Evolutionary conservation across 1,284 basidiomycete species (phyloP).

Genomic region (Tilletia horrida): DNA sequence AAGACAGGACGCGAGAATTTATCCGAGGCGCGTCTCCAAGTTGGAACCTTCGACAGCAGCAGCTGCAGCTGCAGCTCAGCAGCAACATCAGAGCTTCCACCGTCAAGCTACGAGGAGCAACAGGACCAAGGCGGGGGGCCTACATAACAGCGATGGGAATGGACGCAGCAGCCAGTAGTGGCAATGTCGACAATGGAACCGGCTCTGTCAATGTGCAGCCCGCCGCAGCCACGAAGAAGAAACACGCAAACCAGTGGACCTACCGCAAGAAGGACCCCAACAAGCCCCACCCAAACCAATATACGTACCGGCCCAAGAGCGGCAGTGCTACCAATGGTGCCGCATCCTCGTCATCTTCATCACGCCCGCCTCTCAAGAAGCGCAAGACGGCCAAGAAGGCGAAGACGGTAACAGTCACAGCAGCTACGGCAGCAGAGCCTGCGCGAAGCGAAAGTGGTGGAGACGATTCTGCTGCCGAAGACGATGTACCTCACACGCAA

Average conservation of each 20-base stretch:
- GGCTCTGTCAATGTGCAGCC: neutral
- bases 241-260: slow-evolving; percentile 14
- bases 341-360: neutral
- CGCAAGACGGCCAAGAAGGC: neutral
- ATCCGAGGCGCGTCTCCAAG: too few relatives aligned
- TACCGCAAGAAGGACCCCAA: slow-evolving; percentile 18
- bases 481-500: neutral
- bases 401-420: neutral
- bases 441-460: neutral
- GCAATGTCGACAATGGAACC: neutral
- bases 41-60: too few relatives aligned
- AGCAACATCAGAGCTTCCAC: too few relatives aligned
- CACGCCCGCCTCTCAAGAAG: neutral
- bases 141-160: too few relatives aligned
- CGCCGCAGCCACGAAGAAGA: neutral
- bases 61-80: too few relatives aligned
- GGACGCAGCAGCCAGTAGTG: too few relatives aligned
- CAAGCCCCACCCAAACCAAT: slow-evolving; percentile 15
- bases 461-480: neutral
- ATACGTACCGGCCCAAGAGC: slow-evolving; percentile 9
- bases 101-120: too few relatives aligned
- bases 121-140: too few relatives aligned
- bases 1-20: too few relatives aligned
- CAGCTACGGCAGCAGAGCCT: neutral
- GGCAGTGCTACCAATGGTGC: neutral